These are phyloP conservation scores for Naematelia encephala DNA, from an alignment of 768 basidiomycete species.

Conservation along the genomic window DNA sequence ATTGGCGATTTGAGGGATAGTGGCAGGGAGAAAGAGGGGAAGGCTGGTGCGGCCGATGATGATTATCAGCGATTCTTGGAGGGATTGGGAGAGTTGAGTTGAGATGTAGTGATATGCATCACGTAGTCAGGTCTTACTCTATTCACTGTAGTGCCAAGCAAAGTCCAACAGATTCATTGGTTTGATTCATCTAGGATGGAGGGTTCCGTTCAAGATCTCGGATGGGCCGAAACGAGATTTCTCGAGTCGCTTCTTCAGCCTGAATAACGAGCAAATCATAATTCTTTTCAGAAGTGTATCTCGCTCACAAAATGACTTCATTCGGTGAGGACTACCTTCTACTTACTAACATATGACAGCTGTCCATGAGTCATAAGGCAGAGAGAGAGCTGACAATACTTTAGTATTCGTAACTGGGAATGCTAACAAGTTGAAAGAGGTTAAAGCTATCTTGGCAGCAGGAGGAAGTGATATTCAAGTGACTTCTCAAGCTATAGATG, in stretches of 20 bases:
- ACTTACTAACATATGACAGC: neutral
- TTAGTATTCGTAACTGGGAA: slow-evolving; percentile 96
- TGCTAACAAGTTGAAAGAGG: slow-evolving; percentile 85
- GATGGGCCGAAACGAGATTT: too few relatives aligned
- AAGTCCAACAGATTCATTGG: neutral
- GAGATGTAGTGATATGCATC: neutral
- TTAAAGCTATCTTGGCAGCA: slow-evolving; percentile 69
- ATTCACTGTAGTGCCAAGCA: neutral
- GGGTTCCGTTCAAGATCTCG: neutral
- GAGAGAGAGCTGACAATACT: too few relatives aligned
- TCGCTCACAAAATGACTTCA: slow-evolving; percentile 22
- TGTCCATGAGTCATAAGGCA: too few relatives aligned
- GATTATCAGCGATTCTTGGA: slow-evolving; percentile 49
- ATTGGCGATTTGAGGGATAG: slow-evolving; percentile 21
- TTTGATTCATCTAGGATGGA: neutral
- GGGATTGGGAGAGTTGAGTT: slow-evolving; percentile 39
- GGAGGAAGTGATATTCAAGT: slow-evolving; percentile 63
- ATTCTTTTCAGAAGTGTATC: neutral
- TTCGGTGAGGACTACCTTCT: slow-evolving; percentile 27
- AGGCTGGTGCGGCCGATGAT: slow-evolving; percentile 29
- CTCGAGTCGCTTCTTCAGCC: too few relatives aligned
- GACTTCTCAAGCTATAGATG: slow-evolving; percentile 72
- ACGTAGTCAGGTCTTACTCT: neutral
- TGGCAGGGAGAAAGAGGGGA: neutral
- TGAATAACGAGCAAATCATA: neutral